Base-by-base conservation (phyloP, 148 eudicot species). In the Vaccinium macrocarpon region DNA sequence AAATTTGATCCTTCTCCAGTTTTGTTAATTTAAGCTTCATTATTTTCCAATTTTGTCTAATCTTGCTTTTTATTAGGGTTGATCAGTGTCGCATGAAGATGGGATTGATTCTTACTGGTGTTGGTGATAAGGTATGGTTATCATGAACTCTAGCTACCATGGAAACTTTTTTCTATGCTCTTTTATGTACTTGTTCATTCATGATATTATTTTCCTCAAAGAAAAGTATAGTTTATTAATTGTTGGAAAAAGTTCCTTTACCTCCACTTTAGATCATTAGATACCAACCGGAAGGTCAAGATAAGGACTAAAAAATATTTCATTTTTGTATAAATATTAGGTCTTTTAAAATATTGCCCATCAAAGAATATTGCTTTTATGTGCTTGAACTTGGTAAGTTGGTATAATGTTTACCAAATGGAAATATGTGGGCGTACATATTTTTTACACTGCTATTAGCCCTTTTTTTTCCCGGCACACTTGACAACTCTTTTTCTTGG, bases 81-180 rank as follows among this genome's bases (percentile, higher is more conserved):
- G 86, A 86, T 74, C 89, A 88, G 85, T 95, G 98, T 83, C 91
- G 92, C 76, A 95, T 95, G 95, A 95, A 91, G 91, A 91, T 84
- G 93, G 97, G 98, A 81, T 82, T 91, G 87, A 85, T 93, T 84
- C 93, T 95, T 78, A 94, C 98, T 42, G 96, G 95, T 81, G 98
- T 86, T 68, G 95, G 94, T 86, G 95, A 93, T 87, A 92, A 95
- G 95, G 98, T 95, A 87, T 79, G 88, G 38, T 21, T 48, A 70
- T 55, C 79, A 42, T 79, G 80, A 51, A 66, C 61, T 50, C 23
- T 15, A 51, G 56, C 29, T n/a, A 66, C 55, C 21, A 6, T 23
- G 73, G 32, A 4, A 48, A 32, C 75, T 38, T 38, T 18, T 5
- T 46, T 56, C 15, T 57, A n/a, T 52, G 2, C 13, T 23, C 61